Base-by-base conservation (phyloP, 371 early-diverging fungal genomes). In the Ordospora colligata region DNA sequence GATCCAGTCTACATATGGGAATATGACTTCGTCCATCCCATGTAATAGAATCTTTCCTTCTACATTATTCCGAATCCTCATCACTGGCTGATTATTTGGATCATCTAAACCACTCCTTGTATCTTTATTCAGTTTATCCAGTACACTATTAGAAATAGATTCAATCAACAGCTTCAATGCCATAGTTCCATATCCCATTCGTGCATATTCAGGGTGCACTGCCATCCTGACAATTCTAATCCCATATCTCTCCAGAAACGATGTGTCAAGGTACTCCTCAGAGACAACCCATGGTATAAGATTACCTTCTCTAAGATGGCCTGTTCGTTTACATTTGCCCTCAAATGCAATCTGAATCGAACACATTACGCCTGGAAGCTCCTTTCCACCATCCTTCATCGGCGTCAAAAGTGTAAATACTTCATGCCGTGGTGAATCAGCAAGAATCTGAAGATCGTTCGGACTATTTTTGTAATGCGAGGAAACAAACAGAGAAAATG, bases 381-480 rank as follows among this genome's bases (percentile, higher is more conserved):
- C 88, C 5, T 85, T 86, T 63, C 80, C 80, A 17, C 74, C 74
- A 17, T 87, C 87, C 69, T 88, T 87, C 25, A 90, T 85, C 9
- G 93, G 93, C 47, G 95, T 93, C 43, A 96, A 82, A 25, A 99
- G 88, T 12, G 94, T 95, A 87, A 94, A 94, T 69, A 99, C 85
- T 75, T 93, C 91, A 85, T 96, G 96, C 1, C 93, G 93, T n/a
- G 94, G 94, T 0, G 94, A 94, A 79, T 98, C 97, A 85, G 92
- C 92, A 87, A 96, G 87, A 67, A 94, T 87, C 85, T 96, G 94
- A 80, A 99, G 83, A 84, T 99, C 99, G 85, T 99, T 94, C 64
- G 97, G 97, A 44, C 91, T 90, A 86, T 97, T 99, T 87, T 94
- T 99, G 88, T 99, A 99, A 82, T 99, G 99, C 75, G 93, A 91